Conservation (phyloP, 2,329 filamentous ascomycete species). For the Aspergillus neotritici region DNA sequence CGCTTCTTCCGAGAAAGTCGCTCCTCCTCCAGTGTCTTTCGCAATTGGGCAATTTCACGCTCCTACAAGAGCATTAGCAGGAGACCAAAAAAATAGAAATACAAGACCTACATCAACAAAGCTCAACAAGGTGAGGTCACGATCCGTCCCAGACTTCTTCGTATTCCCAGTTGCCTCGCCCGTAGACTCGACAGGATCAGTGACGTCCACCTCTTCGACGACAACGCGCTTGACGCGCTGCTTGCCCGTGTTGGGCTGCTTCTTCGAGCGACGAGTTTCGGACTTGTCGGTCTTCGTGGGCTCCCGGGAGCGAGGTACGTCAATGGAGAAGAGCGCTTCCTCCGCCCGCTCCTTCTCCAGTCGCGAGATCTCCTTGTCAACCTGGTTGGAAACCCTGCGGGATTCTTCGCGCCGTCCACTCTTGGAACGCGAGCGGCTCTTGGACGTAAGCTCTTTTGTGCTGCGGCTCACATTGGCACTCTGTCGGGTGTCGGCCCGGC, state of each 20-base stretch:
- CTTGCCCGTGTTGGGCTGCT: conserved; percentile 34
- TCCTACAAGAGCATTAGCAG: conserved; percentile 18
- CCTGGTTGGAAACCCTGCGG: conserved; percentile 29
- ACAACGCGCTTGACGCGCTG: conserved; percentile 36
- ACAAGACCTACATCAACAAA: conserved; percentile 44
- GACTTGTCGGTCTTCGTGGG: conserved; percentile 19
- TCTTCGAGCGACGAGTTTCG: conserved; percentile 19
- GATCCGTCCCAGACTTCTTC: conserved; percentile 20
- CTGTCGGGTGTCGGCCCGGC: conserved; percentile 27
- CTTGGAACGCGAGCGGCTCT: conserved; percentile 25
- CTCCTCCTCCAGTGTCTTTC: conserved; percentile 53
- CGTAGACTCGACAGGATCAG: conserved; percentile 26
- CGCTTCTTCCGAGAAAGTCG: conserved; percentile 40
- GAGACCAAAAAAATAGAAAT: background rate
- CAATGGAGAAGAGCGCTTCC: conserved; percentile 35
- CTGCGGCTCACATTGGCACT: conserved; percentile 25
- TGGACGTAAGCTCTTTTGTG: conserved; percentile 26
- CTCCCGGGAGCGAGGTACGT: conserved; percentile 23
- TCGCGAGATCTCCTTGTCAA: conserved; percentile 32
- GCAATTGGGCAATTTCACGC: conserved; percentile 49
- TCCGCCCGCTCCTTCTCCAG: conserved; percentile 35
- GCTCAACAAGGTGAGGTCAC: conserved; percentile 51
- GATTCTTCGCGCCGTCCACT: conserved; percentile 24
- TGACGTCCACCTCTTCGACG: conserved; percentile 30
- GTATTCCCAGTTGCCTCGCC: conserved; percentile 22